Base-by-base conservation (phyloP, 352 stramenopile genomes). In the Pythium aristosporum region DNA sequence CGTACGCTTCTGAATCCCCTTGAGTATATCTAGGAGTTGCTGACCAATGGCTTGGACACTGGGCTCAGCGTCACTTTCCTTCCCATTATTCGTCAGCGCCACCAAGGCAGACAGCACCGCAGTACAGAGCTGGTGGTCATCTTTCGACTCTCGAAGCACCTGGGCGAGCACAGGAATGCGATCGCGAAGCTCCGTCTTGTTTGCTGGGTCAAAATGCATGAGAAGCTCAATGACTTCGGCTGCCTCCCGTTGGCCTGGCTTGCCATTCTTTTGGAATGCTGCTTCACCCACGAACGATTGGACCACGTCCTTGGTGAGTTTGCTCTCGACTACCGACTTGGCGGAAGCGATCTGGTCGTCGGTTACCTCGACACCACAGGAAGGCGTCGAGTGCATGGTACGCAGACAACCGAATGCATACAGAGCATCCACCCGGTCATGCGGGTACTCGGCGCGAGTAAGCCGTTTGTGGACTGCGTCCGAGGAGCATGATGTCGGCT, bases 331-430 rank as follows among this genome's bases (percentile, higher is more conserved):
- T 39, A 13, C 11, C 34, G 34, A 39, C 11, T 39, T 39, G 5
- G 34, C 34, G 34, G 2, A 9, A 9, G 34, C 15, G 48, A 39
- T 8, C 25, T 21, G 34, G 12, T 41, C 25, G 13, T 25, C 15
- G 48, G 12, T 25, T 13, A 20, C 25, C 5, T 0, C 48, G 18
- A 28, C 28, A 30, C 21, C 48, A 42, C 48, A 18, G n/a, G 11
- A 2, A 11, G 32, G 49, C n/a, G 15, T 13, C 11, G 18, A 18
- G 10, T 25, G 28, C 16, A 56, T 28, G 5, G 13, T 15, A 7
- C 30, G 49, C 7, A 57, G 51, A 44, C 36, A 59, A 6, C 52
- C 52, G 15, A 39, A 48, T 7, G 52, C 52, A 37, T 59, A 59
- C 30, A 59, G 23, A 3, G 52, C 50, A 30, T 2, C 5, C 25